Conservation (phyloP, 192 early-diverging fungal genomes). For the Phycomyces blakesleeanus region DNA sequence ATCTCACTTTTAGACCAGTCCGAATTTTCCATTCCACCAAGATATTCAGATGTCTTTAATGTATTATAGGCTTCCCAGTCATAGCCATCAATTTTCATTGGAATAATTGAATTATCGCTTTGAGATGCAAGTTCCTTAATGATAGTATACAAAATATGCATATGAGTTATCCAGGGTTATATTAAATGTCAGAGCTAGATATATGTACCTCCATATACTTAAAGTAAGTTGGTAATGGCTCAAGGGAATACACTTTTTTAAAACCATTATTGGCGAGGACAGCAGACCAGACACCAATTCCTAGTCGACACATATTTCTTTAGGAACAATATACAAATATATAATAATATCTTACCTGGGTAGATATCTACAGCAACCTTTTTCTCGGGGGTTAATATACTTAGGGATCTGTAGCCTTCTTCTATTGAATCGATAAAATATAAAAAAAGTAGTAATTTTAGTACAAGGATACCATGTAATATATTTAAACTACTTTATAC, state of each 20-base stretch:
- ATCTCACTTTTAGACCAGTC: slow-evolving; percentile 28
- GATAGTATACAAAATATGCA: no score
- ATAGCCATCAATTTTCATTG: slow-evolving; percentile 29
- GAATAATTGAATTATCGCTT: not conserved
- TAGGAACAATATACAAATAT: not conserved
- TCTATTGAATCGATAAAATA: slow-evolving; percentile 4
- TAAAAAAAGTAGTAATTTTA: not conserved
- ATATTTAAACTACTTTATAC: no score
- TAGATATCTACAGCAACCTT: slow-evolving; percentile 38
- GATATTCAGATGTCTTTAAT: slow-evolving; percentile 22
- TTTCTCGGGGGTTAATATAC: slow-evolving; percentile 4
- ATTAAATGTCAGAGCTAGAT: no score
- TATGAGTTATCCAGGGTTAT: no score
- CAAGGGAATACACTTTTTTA: slow-evolving; percentile 21
- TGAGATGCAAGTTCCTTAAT: not conserved
- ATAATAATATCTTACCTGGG: slow-evolving; percentile 31
- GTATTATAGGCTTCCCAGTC: slow-evolving; percentile 31
- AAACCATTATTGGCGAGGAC: slow-evolving; percentile 30
- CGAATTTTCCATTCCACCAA: slow-evolving; percentile 13
- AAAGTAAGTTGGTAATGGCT: slow-evolving; percentile 17
- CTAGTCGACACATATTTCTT: slow-evolving; percentile 3
- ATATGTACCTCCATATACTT: slow-evolving; percentile 14
- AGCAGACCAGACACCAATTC: slow-evolving; percentile 31
- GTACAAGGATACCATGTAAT: not conserved
- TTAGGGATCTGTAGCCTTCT: slow-evolving; percentile 13